Conservation (phyloP, 2,329 filamentous ascomycete species). For the Fusarium sp. region DNA sequence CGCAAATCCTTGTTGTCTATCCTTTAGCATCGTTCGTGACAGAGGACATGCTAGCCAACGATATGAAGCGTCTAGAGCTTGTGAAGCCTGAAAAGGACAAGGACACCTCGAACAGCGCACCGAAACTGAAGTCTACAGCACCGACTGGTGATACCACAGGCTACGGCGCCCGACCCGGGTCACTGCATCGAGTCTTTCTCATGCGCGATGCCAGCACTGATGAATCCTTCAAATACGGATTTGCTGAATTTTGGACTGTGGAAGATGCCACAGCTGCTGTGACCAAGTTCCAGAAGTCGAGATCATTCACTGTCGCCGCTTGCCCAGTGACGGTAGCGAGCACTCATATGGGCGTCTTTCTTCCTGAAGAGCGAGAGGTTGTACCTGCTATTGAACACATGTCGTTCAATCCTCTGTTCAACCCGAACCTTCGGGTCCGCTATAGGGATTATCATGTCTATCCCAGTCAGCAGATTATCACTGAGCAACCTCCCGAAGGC, state of each 20-base stretch:
- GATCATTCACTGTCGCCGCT: slow-evolving; percentile 82
- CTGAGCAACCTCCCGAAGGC: slow-evolving; percentile 58
- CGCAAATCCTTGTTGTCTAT: slow-evolving; percentile 81
- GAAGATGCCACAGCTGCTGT: slow-evolving; percentile 81
- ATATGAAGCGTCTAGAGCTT: slow-evolving; percentile 78
- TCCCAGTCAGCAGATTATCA: slow-evolving; percentile 71
- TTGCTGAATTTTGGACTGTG: slow-evolving; percentile 82
- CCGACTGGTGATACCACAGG: slow-evolving; percentile 67
- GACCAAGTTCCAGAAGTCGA: slow-evolving; percentile 75
- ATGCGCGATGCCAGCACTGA: slow-evolving; percentile 78
- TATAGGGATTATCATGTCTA: slow-evolving; percentile 84
- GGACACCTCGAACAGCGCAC: slow-evolving; percentile 57
- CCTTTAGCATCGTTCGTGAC: slow-evolving; percentile 76
- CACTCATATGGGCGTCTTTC: slow-evolving; percentile 87
- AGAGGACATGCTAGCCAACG: slow-evolving; percentile 78
- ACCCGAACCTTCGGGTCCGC: slow-evolving; percentile 73
- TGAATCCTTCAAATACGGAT: slow-evolving; percentile 83
- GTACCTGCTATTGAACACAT: slow-evolving; percentile 68
- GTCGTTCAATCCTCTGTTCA: slow-evolving; percentile 77
- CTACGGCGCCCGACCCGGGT: slow-evolving; percentile 76
- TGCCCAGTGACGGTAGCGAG: slow-evolving; percentile 77
- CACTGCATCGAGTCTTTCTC: slow-evolving; percentile 80
- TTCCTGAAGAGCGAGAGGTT: slow-evolving; percentile 72
- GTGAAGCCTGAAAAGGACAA: slow-evolving; percentile 63
- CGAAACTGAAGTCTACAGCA: slow-evolving; percentile 69